phyloP scores from a whole-genome alignment of 2,329 filamentous ascomycete genomes.

The Colletotrichum horii region DNA sequence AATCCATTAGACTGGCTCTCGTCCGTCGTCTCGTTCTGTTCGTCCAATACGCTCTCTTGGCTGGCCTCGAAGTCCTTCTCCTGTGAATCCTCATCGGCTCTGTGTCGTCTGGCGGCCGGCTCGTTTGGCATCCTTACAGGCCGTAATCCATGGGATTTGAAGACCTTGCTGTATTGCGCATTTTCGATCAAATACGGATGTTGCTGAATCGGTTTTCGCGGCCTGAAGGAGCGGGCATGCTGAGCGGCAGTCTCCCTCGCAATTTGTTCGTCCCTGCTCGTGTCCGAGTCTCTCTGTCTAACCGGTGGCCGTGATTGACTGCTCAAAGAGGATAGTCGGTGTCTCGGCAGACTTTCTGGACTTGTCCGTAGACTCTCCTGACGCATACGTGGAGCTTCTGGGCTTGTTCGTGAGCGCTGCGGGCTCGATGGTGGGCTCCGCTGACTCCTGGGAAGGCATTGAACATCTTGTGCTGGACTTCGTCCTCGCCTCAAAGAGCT shows the following conservation, averaged over 20 bases:
- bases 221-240: conserved; percentile 57
- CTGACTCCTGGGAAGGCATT: conserved; percentile 15
- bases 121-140: conserved; percentile 50
- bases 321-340: not conserved
- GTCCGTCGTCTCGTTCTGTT: conserved; percentile 32
- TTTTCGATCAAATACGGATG: conserved; percentile 64
- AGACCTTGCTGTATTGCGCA: conserved; percentile 56
- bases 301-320: not conserved
- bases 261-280: not conserved
- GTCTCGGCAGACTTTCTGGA: not conserved
- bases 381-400: not conserved
- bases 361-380: not conserved
- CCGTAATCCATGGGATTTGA: conserved; percentile 60
- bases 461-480: not conserved
- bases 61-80: conserved; percentile 58
- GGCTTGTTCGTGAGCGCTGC: conserved; percentile 17
- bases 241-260: conserved; percentile 31
- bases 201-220: conserved; percentile 65
- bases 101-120: conserved; percentile 27
- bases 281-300: not conserved
- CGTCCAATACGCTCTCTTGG: conserved; percentile 41
- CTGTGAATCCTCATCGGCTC: conserved; percentile 48
- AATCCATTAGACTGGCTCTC: conserved; percentile 36
- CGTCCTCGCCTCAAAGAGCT: not conserved
- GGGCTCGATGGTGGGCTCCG: not conserved